Conservation (phyloP, 768 basidiomycete genomes). For the Leccinum ochraceum region DNA sequence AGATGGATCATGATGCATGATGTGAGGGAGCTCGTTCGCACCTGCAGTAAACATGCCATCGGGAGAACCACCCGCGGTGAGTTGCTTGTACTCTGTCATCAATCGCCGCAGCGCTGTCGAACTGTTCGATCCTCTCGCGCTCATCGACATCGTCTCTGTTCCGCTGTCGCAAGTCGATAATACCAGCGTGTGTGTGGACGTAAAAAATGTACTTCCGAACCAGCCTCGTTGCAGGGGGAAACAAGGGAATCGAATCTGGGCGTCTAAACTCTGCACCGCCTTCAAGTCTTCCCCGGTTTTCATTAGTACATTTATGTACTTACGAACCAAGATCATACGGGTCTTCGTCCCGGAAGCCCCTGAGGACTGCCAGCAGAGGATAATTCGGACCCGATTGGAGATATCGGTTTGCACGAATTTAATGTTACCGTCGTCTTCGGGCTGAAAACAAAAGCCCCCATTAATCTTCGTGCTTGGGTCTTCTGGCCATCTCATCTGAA, state of each 20-base stretch:
- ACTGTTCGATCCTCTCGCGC: constrained; percentile 51
- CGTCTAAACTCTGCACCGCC: background rate
- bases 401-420: background rate
- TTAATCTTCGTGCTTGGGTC: background rate
- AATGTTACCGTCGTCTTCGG: background rate
- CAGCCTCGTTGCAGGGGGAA: background rate
- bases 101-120: constrained; percentile 80
- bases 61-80: constrained; percentile 77
- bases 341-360: background rate
- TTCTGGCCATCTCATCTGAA: background rate
- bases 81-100: constrained; percentile 92
- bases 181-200: background rate
- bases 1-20: too few relatives aligned
- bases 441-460: background rate
- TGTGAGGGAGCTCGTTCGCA: constrained; percentile 18
- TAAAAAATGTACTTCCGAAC: background rate
- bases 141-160: constrained; percentile 39
- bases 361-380: background rate
- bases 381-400: background rate
- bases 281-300: background rate
- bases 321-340: background rate
- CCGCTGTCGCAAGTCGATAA: background rate
- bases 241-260: background rate
- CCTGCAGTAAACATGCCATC: constrained; percentile 98
- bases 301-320: background rate